A percentile compares a stretch with the other conserved stretches of the same genome.
Evolutionary conservation across 2,329 filamentous ascomycete genomes (phyloP).

Genomic region (Xylariales sp.): DNA sequence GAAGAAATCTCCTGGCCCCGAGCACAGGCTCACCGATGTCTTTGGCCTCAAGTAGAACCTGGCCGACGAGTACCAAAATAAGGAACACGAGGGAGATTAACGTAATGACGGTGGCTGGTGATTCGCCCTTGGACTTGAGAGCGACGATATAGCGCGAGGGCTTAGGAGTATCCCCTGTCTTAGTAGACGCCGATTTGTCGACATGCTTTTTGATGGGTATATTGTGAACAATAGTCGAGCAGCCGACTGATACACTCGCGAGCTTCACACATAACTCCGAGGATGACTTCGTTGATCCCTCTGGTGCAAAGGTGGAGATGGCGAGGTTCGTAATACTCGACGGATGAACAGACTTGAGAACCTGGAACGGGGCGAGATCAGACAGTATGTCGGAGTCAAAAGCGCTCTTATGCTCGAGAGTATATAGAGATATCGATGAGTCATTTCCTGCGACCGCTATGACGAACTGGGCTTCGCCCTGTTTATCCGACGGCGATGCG

Average conservation of each 20-base stretch:
- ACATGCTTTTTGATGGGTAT: slow-evolving; percentile 71
- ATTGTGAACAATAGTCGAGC: slow-evolving; percentile 82
- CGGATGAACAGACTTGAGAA: slow-evolving; percentile 66
- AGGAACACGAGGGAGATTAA: slow-evolving; percentile 68
- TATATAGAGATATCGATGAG: slow-evolving; percentile 80
- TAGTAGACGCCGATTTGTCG: slow-evolving; percentile 51
- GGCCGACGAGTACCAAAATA: slow-evolving; percentile 70
- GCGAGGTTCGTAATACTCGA: slow-evolving; percentile 69
- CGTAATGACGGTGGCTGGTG: slow-evolving; percentile 63
- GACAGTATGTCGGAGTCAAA: slow-evolving; percentile 61
- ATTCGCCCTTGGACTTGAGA: slow-evolving; percentile 64
- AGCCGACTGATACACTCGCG: slow-evolving; percentile 83
- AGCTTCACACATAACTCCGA: slow-evolving; percentile 75
- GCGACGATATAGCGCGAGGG: slow-evolving; percentile 77
- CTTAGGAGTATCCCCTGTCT: slow-evolving; percentile 56
- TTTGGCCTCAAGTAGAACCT: slow-evolving; percentile 72
- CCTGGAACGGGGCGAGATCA: slow-evolving; percentile 64
- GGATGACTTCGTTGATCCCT: slow-evolving; percentile 59
- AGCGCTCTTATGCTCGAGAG: slow-evolving; percentile 73
- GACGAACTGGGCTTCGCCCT: slow-evolving; percentile 78
- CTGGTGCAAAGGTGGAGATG: slow-evolving; percentile 67
- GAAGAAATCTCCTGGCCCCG: slow-evolving; percentile 66
- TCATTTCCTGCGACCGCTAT: slow-evolving; percentile 85
- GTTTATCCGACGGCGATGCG: slow-evolving; percentile 59
- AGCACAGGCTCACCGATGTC: slow-evolving; percentile 68